Conservation (phyloP, 2,329 filamentous ascomycete species). For the Neofusicoccum kwambonambiense region DNA sequence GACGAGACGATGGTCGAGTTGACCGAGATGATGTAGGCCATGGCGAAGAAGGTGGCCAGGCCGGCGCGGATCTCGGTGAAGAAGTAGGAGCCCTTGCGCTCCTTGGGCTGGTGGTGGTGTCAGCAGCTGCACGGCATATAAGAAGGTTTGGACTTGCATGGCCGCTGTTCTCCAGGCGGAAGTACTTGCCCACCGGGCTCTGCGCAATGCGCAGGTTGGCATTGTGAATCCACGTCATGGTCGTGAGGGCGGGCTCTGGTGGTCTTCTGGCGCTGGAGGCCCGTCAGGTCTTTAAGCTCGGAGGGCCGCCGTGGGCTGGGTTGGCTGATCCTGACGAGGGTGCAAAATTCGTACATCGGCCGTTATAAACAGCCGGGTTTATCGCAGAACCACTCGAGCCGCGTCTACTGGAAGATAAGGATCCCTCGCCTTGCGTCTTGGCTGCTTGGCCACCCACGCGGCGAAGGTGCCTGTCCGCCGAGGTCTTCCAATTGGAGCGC, state of each 20-base stretch:
- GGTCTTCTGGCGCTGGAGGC: not conserved
- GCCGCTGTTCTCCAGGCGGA: constrained; percentile 77
- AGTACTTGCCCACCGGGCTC: constrained; percentile 46
- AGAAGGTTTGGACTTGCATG: constrained; percentile 60
- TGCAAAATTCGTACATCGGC: not conserved
- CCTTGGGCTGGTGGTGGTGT: constrained; percentile 53
- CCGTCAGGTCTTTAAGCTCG: not conserved
- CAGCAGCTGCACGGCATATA: constrained; percentile 20
- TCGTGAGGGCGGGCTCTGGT: not conserved
- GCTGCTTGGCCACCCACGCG: constrained; percentile 1
- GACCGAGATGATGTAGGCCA: constrained; percentile 61
- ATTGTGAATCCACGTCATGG: constrained; percentile 30
- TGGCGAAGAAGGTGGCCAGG: constrained; percentile 63
- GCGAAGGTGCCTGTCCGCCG: not conserved
- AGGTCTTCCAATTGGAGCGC: not conserved
- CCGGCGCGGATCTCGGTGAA: constrained; percentile 83
- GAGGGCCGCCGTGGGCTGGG: not conserved
- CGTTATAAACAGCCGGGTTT: constrained; percentile 5
- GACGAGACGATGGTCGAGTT: constrained; percentile 71
- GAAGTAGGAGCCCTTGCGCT: constrained; percentile 74
- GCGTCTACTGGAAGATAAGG: not conserved
- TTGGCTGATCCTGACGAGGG: not conserved
- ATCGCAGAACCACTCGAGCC: not conserved
- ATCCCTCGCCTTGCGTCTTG: not conserved
- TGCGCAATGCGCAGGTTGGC: constrained; percentile 34